A percentile compares a stretch with the other conserved stretches of the same genome.
Evolutionary conservation across 2,329 filamentous ascomycete genomes (phyloP).

Genomic region (Ophiostoma sp.): DNA sequence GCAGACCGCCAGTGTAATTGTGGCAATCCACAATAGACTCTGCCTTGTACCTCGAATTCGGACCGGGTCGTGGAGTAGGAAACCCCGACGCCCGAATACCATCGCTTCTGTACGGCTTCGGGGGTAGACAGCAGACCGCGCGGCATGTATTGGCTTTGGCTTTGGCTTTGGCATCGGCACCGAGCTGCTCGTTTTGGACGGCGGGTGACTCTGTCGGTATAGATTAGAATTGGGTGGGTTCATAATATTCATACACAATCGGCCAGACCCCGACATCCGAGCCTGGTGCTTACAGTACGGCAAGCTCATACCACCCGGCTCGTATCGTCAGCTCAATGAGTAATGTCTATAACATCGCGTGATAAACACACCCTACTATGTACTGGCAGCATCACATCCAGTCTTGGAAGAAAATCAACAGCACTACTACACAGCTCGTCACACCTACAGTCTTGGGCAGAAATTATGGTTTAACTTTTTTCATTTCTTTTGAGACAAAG

Average conservation of each 20-base stretch:
- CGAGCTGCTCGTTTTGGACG: not conserved
- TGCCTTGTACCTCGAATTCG: no score
- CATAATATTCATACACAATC: no score
- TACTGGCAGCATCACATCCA: no score
- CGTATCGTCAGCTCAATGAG: no score
- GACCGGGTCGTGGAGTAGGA: not conserved
- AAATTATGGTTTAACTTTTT: conserved; percentile 11
- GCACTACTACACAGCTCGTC: not conserved
- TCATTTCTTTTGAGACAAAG: conserved; percentile 16
- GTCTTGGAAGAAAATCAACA: no score
- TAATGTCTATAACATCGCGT: no score
- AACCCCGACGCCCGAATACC: not conserved
- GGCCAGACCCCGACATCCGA: not conserved
- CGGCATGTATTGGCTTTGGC: not conserved
- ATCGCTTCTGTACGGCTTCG: not conserved
- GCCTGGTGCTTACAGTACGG: not conserved
- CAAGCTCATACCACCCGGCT: no score
- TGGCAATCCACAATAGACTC: no score
- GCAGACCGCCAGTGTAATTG: no score
- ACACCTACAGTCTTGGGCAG: not conserved
- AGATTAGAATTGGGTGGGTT: no score
- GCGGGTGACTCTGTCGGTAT: not conserved
- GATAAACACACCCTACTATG: no score
- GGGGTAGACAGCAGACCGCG: not conserved
- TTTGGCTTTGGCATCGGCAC: not conserved